phyloP scores from a whole-genome alignment of 495 filamentous ascomycete genomes.

The Choiromyces venosus region DNA sequence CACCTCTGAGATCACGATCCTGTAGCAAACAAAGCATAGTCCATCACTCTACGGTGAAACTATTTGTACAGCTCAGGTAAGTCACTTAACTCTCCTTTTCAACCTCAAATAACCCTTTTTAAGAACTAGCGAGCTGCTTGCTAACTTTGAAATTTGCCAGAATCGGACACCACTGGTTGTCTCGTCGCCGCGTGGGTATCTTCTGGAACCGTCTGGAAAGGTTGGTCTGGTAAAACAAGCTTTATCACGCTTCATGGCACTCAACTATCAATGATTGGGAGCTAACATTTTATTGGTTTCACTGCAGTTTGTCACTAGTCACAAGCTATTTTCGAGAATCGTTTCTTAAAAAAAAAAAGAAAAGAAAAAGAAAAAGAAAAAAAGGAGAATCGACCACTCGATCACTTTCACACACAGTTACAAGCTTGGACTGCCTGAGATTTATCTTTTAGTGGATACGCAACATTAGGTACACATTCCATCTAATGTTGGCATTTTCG shows the following conservation, averaged over 20 bases:
- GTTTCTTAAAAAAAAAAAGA: not conserved
- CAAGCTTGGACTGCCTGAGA: not conserved
- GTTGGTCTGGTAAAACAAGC: not conserved
- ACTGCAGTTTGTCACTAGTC: not conserved
- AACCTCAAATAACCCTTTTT: not conserved
- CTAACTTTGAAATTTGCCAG: not conserved
- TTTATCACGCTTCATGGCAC: not conserved
- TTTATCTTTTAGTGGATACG: not conserved
- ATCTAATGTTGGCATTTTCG: not conserved
- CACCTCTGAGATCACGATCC: not conserved
- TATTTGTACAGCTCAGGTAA: not conserved
- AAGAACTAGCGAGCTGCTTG: not conserved
- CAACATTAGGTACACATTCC: not conserved
- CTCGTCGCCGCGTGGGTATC: not conserved
- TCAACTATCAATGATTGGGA: not conserved
- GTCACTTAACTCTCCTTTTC: not conserved
- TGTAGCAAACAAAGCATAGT: not conserved
- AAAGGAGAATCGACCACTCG: not conserved
- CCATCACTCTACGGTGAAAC: not conserved
- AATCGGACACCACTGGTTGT: not conserved
- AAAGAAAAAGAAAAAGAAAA: not conserved
- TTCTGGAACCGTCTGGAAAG: not conserved
- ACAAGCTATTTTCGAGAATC: not conserved
- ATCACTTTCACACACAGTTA: not conserved
- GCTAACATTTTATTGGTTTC: not conserved